A percentile compares a stretch with the other conserved stretches of the same genome.
Conservation (phyloP, 2,329 filamentous ascomycete genomes). For the Metarhizium guizhouense region DNA sequence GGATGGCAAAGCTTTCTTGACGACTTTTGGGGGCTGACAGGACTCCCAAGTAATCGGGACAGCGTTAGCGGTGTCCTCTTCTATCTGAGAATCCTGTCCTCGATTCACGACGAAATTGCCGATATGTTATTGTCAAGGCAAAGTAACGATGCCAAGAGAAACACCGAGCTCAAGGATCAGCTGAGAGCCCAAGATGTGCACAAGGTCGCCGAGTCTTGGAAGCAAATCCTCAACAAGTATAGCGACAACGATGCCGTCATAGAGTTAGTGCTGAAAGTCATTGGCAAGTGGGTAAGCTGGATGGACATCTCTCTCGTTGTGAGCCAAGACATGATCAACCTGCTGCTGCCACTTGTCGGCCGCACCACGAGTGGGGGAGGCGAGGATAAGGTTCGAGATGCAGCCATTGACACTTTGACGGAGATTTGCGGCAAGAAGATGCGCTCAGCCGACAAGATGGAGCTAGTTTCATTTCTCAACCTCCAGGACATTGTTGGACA, state of each 20-base stretch:
- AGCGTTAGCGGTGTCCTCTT: slow-evolving; percentile 72
- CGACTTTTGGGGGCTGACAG: slow-evolving; percentile 74
- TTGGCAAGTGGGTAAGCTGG: slow-evolving; percentile 98
- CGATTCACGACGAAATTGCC: slow-evolving; percentile 94
- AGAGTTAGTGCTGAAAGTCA: slow-evolving; percentile 82
- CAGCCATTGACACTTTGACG: slow-evolving; percentile 88
- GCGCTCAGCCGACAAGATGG: slow-evolving; percentile 85
- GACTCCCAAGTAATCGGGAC: slow-evolving; percentile 51
- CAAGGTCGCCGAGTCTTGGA: slow-evolving; percentile 85
- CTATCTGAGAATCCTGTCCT: slow-evolving; percentile 80
- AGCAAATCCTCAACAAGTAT: slow-evolving; percentile 78
- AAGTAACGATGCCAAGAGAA: slow-evolving; percentile 70
- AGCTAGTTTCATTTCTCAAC: slow-evolving; percentile 86
- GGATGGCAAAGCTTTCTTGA: slow-evolving; percentile 88
- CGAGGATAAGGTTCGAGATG: slow-evolving; percentile 76
- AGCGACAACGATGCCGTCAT: slow-evolving; percentile 62
- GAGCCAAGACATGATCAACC: slow-evolving; percentile 76
- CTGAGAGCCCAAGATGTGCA: slow-evolving; percentile 79
- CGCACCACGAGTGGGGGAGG: slow-evolving; percentile 51
- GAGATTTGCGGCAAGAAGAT: slow-evolving; percentile 98
- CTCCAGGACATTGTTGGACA: slow-evolving; percentile 77
- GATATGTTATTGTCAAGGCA: slow-evolving; percentile 80
- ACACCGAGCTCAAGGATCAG: slow-evolving; percentile 84
- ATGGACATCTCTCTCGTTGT: slow-evolving; percentile 93
- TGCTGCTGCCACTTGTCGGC: slow-evolving; percentile 82